Percentiles rank a stretch among this genome's conserved stretches.
These are phyloP conservation scores for Aureobasidium mangrovei DNA, from an alignment of 2,329 filamentous ascomycete species.

Conservation along the genomic window DNA sequence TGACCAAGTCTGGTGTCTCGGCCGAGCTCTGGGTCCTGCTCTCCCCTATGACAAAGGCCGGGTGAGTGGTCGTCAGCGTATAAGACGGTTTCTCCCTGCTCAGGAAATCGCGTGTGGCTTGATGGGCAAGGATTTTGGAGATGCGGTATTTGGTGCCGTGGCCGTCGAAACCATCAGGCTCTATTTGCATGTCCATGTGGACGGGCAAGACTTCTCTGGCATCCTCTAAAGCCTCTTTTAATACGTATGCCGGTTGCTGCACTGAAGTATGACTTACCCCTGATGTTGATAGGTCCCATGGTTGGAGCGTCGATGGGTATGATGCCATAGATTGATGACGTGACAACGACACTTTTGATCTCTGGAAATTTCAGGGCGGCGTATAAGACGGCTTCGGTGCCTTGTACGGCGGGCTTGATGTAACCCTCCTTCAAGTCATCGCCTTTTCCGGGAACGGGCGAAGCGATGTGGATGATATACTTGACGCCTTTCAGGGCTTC, in stretches of 20 bases:
- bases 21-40: slow-evolving; percentile 19
- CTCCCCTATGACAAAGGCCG: slow-evolving; percentile 22
- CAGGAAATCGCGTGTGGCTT: slow-evolving; percentile 21
- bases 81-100: slow-evolving; percentile 19
- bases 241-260: too few species aligned
- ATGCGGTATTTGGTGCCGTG: slow-evolving; percentile 16
- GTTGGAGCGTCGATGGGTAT: slow-evolving; percentile 16
- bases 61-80: slow-evolving; percentile 22
- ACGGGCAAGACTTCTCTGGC: slow-evolving; percentile 12
- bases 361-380: slow-evolving; percentile 20
- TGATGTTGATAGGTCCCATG: neutral
- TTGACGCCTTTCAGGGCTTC: slow-evolving; percentile 19
- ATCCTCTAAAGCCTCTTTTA: slow-evolving; percentile 1
- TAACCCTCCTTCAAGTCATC: slow-evolving; percentile 19
- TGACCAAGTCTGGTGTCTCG: slow-evolving; percentile 19
- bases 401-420: slow-evolving; percentile 23
- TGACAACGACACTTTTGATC: slow-evolving; percentile 24
- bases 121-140: slow-evolving; percentile 24
- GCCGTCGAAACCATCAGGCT: slow-evolving; percentile 17
- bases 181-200: neutral
- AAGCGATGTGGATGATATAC: slow-evolving; percentile 25
- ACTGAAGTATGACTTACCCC: neutral
- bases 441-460: slow-evolving; percentile 20
- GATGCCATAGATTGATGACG: slow-evolving; percentile 20
- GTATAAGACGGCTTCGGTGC: slow-evolving; percentile 20